phyloP scores from a whole-genome alignment of 257 asterid species.

The Pogostemon cablin region DNA sequence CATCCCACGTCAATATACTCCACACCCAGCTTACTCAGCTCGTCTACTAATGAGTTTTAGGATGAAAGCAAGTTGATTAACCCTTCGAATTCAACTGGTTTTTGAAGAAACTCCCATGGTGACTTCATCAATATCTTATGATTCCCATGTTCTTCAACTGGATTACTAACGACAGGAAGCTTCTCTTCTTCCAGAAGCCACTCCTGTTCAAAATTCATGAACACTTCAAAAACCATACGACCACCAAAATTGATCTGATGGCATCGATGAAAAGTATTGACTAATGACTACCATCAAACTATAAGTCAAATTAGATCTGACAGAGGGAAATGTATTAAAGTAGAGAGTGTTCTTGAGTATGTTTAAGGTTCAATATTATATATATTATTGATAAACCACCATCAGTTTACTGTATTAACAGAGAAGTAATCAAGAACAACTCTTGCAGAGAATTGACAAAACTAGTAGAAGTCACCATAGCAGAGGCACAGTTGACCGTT shows the following conservation, averaged over 20 bases:
- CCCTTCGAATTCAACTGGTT: slow-evolving; percentile 82
- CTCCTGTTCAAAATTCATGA: slow-evolving; percentile 48
- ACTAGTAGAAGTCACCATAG: slow-evolving; percentile 63
- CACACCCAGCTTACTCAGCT: slow-evolving; percentile 62
- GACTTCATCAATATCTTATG: slow-evolving; percentile 89
- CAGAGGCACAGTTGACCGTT: slow-evolving; percentile 68
- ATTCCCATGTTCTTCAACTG: slow-evolving; percentile 50
- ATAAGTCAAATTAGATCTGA: background rate
- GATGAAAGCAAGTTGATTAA: slow-evolving; percentile 66
- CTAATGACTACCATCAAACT: background rate
- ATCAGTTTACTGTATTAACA: background rate
- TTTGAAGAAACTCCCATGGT: slow-evolving; percentile 88
- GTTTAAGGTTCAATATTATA: background rate
- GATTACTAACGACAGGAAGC: slow-evolving; percentile 71
- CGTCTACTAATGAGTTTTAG: slow-evolving; percentile 55
- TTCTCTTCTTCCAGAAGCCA: slow-evolving; percentile 91
- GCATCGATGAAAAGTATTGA: background rate
- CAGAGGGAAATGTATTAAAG: background rate
- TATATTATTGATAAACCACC: background rate
- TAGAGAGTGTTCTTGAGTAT: background rate
- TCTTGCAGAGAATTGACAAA: slow-evolving; percentile 56
- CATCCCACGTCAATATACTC: slow-evolving; percentile 75
- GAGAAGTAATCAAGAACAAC: slow-evolving; percentile 39
- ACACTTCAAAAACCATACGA: background rate
- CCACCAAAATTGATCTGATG: background rate